These are phyloP conservation scores for Malus hybrid DNA, from an alignment of 331 rosid species.

Conservation along the genomic window DNA sequence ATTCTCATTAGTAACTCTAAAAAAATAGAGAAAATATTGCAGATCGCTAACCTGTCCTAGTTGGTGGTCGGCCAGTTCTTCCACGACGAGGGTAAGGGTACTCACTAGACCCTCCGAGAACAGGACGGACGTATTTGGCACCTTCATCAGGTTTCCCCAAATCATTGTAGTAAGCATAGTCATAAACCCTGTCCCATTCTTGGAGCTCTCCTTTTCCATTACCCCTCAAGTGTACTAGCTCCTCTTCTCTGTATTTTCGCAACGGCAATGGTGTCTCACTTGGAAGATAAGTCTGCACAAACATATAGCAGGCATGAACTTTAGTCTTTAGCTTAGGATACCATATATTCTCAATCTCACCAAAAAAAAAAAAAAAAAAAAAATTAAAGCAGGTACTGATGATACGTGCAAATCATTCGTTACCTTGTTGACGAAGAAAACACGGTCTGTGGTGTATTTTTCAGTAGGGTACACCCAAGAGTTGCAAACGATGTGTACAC, in stretches of 20 bases:
- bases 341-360: not conserved
- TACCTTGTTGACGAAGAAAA: constrained; percentile 76
- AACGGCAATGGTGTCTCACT: constrained; percentile 56
- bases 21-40: not conserved
- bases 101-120: constrained; percentile 68
- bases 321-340: not conserved
- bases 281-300: constrained; percentile 48
- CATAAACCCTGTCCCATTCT: constrained; percentile 81
- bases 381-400: not conserved
- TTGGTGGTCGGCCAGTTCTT: constrained; percentile 58
- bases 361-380: not conserved
- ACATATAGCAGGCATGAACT: not conserved
- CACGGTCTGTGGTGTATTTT: constrained; percentile 41
- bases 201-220: constrained; percentile 47
- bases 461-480: constrained; percentile 73
- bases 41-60: constrained; percentile 45
- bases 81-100: constrained; percentile 87
- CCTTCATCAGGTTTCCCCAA: constrained; percentile 58
- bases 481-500: constrained; percentile 60
- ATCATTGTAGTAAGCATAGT: constrained; percentile 78
- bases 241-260: constrained; percentile 44
- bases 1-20: not conserved
- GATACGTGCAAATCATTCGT: not conserved
- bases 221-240: constrained; percentile 54
- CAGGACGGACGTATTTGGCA: constrained; percentile 43